Percentiles rank a stretch among this genome's conserved stretches.
phyloP scores from a whole-genome alignment of 2,329 filamentous ascomycete genomes.

The Teratosphaeria destructans region DNA sequence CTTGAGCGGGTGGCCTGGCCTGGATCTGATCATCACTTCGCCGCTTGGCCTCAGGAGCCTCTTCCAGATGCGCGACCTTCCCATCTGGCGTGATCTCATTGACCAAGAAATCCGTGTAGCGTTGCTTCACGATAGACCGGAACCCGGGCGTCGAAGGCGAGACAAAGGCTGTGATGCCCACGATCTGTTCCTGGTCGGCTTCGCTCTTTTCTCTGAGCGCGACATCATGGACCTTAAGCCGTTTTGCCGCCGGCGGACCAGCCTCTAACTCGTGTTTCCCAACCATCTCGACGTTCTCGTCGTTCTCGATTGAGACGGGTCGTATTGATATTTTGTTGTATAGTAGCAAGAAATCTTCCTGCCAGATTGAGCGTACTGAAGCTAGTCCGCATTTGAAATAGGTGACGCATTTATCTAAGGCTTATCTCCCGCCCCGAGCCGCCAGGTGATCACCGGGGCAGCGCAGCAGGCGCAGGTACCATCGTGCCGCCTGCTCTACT shows the following conservation, averaged over 20 bases:
- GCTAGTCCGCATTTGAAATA: not conserved
- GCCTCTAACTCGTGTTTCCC: conserved; percentile 5
- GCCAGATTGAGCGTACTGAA: not conserved
- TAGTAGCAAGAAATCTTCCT: not conserved
- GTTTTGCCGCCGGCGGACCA: conserved; percentile 4
- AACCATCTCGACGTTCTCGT: conserved; percentile 1
- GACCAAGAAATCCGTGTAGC: conserved; percentile 87
- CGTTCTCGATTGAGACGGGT: not conserved
- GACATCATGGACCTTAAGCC: not conserved
- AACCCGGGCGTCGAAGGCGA: conserved; percentile 49
- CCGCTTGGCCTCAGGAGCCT: conserved; percentile 13
- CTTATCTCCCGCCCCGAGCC: not conserved
- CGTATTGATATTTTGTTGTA: too few relatives aligned
- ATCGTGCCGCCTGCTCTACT: not conserved
- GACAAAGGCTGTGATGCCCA: conserved; percentile 56
- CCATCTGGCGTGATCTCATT: conserved; percentile 76
- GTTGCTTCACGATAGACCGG: conserved; percentile 56
- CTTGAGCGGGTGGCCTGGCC: not conserved
- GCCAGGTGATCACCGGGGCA: not conserved
- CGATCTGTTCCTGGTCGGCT: conserved; percentile 29
- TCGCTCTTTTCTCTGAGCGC: not conserved
- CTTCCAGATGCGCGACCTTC: conserved; percentile 60
- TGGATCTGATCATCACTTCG: not conserved
- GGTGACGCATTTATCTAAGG: not conserved
- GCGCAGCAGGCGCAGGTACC: not conserved